A percentile compares a stretch with the other conserved stretches of the same genome.
These are phyloP conservation scores for Haplosporangium sp. DNA, from an alignment of 371 early-diverging fungal genomes.

Conservation along the genomic window DNA sequence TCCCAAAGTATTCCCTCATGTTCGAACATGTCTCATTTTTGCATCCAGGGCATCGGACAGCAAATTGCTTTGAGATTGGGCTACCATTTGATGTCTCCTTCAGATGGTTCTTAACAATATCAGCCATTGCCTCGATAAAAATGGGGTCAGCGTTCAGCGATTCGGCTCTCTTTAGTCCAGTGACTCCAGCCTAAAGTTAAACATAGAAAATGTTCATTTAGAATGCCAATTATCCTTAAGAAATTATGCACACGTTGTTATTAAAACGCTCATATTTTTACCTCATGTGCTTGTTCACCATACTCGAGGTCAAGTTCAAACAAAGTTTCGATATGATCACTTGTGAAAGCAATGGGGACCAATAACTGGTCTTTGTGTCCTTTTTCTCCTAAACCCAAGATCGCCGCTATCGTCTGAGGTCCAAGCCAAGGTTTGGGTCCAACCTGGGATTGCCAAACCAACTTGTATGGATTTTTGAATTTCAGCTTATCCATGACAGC, in stretches of 20 bases:
- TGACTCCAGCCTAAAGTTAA: constrained; percentile 69
- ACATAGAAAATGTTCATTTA: too few relatives aligned
- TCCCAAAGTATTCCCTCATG: constrained; percentile 73
- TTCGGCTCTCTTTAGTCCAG: constrained; percentile 87
- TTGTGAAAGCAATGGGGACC: constrained; percentile 96
- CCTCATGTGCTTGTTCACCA: constrained; percentile 87
- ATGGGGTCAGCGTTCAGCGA: constrained; percentile 91
- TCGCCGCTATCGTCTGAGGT: constrained; percentile 87
- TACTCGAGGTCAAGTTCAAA: constrained; percentile 96
- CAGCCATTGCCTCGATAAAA: constrained; percentile 91
- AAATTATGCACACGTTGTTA: too few relatives aligned
- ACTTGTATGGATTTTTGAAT: constrained; percentile 84
- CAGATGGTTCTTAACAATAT: constrained; percentile 86
- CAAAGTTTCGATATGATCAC: constrained; percentile 96
- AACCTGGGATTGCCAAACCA: constrained; percentile 97
- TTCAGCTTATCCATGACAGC: constrained; percentile 83
- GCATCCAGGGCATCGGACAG: constrained; percentile 86
- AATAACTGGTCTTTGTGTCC: constrained; percentile 85
- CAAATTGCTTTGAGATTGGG: constrained; percentile 74
- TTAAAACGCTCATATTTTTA: constrained; percentile 25
- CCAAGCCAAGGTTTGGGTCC: constrained; percentile 96
- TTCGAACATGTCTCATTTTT: constrained; percentile 77
- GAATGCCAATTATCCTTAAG: too few relatives aligned
- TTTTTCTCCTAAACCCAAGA: constrained; percentile 79
- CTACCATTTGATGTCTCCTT: constrained; percentile 46